Percentiles rank a stretch among this genome's conserved stretches.
Conservation (phyloP, 2,329 filamentous ascomycete genomes). For the Fusarium phyllophilum region DNA sequence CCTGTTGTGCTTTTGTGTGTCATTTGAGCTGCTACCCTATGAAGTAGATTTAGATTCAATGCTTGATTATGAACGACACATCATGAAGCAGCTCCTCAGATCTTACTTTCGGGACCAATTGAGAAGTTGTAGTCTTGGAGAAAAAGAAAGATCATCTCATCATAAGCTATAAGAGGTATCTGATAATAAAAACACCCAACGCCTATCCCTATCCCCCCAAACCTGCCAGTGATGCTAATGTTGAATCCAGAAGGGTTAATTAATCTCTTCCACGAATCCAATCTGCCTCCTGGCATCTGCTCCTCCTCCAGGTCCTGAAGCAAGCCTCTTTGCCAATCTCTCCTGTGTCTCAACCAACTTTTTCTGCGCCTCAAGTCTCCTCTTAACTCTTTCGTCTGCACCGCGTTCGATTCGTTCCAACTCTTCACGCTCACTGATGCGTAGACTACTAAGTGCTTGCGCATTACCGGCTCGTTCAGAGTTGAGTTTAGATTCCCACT, state of each 20-base stretch:
- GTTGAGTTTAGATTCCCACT: constrained; percentile 60
- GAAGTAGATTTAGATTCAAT: neutral
- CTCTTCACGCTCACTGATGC: constrained; percentile 62
- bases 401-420: constrained; percentile 59
- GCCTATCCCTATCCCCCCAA: constrained; percentile 1
- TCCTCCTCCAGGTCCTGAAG: constrained; percentile 49
- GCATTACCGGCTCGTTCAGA: constrained; percentile 59
- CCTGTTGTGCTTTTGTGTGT: neutral
- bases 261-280: constrained; percentile 66
- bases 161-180: constrained; percentile 11
- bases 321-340: constrained; percentile 55
- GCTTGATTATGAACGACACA: neutral
- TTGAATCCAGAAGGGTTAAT: constrained; percentile 42
- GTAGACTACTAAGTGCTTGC: constrained; percentile 60
- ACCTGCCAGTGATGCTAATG: constrained; percentile 4
- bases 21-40: neutral
- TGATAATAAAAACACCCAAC: constrained; percentile 7
- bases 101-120: neutral
- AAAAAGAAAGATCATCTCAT: neutral
- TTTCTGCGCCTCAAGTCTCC: constrained; percentile 61
- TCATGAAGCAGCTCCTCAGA: neutral
- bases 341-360: constrained; percentile 62
- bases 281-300: constrained; percentile 58
- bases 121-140: neutral
- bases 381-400: constrained; percentile 58